A percentile compares a stretch with the other conserved stretches of the same genome.
These are phyloP conservation scores for Spencermartinsiella europaea DNA, from an alignment of 805 yeast species.

Conservation along the genomic window DNA sequence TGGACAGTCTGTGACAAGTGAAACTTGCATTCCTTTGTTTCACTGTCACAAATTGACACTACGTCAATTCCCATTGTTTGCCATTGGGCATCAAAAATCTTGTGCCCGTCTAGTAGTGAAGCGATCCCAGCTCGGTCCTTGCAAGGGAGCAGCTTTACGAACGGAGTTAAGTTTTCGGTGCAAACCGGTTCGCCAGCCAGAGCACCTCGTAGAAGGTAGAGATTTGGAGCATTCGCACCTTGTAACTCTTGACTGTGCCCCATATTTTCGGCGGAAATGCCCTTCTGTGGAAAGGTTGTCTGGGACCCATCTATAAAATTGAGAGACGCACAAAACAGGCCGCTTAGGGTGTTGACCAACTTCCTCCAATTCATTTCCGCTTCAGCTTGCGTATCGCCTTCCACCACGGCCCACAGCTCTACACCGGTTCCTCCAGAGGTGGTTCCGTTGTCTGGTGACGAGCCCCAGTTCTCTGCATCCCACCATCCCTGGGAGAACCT, in stretches of 20 bases:
- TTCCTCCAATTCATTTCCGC: constrained; percentile 66
- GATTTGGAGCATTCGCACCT: background rate
- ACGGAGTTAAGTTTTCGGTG: constrained; percentile 94
- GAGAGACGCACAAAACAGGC: constrained; percentile 90
- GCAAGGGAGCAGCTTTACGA: constrained; percentile 82
- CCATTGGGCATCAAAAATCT: constrained; percentile 83
- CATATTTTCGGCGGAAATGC: constrained; percentile 28
- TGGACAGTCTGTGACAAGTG: constrained; percentile 61
- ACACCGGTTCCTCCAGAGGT: constrained; percentile 91
- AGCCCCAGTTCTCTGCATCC: constrained; percentile 87
- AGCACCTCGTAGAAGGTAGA: constrained; percentile 68
- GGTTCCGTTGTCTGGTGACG: constrained; percentile 64
- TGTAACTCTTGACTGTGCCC: too few relatives aligned
- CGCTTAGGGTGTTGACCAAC: constrained; percentile 73
- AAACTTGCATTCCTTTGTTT: constrained; percentile 12
- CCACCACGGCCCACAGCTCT: constrained; percentile 84
- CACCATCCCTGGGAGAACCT: constrained; percentile 94
- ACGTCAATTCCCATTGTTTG: constrained; percentile 88
- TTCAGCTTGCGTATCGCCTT: constrained; percentile 48
- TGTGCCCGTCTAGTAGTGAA: constrained; percentile 82
- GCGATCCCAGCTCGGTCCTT: constrained; percentile 88
- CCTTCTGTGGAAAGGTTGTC: constrained; percentile 61
- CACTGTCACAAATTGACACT: constrained; percentile 44
- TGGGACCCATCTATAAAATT: constrained; percentile 77
- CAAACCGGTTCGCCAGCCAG: constrained; percentile 94